phyloP scores from a whole-genome alignment of 2,329 filamentous ascomycete genomes.

The Colletotrichum coccodes region DNA sequence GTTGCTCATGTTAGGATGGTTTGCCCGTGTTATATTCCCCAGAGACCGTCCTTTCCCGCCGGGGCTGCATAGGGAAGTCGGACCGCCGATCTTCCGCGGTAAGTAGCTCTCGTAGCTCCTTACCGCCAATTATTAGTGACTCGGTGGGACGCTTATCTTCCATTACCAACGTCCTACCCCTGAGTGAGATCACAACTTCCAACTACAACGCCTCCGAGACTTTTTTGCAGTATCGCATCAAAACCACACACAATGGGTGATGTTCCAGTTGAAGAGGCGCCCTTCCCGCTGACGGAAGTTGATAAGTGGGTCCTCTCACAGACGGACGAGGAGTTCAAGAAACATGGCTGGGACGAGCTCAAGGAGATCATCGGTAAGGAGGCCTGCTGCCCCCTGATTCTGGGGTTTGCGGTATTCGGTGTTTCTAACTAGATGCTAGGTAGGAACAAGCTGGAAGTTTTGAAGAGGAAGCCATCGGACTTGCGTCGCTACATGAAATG shows the following conservation, averaged over 20 bases:
- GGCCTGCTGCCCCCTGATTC: background rate
- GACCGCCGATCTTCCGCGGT: conserved; percentile 32
- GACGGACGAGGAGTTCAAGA: conserved; percentile 76
- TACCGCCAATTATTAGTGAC: conserved; percentile 7
- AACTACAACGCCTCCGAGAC: background rate
- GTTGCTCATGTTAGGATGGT: background rate
- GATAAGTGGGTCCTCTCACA: conserved; percentile 68
- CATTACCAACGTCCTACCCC: background rate
- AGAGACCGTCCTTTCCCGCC: background rate
- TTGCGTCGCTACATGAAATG: conserved; percentile 83
- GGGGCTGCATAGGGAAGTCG: conserved; percentile 1
- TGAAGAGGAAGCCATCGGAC: conserved; percentile 85
- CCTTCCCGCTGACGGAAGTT: conserved; percentile 69
- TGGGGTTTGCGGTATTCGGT: background rate
- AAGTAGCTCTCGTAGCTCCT: conserved; percentile 7
- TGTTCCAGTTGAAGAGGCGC: conserved; percentile 49
- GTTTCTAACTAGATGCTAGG: conserved; percentile 42
- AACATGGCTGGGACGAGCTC: conserved; percentile 80
- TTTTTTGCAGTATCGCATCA: background rate
- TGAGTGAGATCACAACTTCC: background rate
- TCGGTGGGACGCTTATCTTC: background rate
- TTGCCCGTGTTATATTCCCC: background rate
- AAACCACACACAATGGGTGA: conserved; percentile 50
- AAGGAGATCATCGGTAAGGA: conserved; percentile 70
- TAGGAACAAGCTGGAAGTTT: conserved; percentile 73